Conservation (phyloP, 1,284 basidiomycete genomes). For the Rhizoctonia solani region DNA sequence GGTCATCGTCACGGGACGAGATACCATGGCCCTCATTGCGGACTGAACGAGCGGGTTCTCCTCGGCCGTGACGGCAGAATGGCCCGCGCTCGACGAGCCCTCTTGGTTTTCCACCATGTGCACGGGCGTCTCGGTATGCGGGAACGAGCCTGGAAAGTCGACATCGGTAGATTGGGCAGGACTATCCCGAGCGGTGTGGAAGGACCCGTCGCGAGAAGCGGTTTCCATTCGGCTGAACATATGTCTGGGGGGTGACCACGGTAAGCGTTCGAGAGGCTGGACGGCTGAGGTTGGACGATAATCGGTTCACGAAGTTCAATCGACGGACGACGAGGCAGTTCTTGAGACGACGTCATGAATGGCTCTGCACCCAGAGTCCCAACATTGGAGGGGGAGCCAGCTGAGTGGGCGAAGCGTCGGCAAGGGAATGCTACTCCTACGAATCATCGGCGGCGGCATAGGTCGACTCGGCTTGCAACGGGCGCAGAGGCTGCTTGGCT, state of each 20-base stretch:
- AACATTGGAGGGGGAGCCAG: too few species aligned
- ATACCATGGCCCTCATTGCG: slow-evolving; percentile 9
- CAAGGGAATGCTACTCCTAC: slow-evolving; percentile 17
- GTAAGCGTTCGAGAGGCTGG: neutral
- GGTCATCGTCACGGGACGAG: neutral
- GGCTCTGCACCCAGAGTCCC: too few species aligned
- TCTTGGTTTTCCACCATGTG: too few species aligned
- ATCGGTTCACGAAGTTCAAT: slow-evolving; percentile 1
- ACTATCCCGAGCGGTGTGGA: slow-evolving; percentile 17
- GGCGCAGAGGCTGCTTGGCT: too few species aligned
- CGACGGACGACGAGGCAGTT: neutral
- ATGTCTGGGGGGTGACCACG: slow-evolving; percentile 18
- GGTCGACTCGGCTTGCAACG: too few species aligned
- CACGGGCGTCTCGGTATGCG: neutral
- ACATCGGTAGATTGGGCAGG: slow-evolving; percentile 6
- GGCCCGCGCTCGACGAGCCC: too few species aligned
- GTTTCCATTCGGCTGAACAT: slow-evolving; percentile 1
- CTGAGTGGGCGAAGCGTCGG: too few species aligned
- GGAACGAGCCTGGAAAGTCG: slow-evolving; percentile 1
- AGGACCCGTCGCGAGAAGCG: slow-evolving; percentile 17
- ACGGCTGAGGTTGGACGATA: neutral
- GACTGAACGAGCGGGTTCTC: neutral
- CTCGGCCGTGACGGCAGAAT: neutral
- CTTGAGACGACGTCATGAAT: too few species aligned
- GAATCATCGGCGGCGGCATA: slow-evolving; percentile 12